Evolutionary conservation across 2,329 filamentous ascomycete genomes (phyloP).

Genomic region (Raffaelea albimanens): DNA sequence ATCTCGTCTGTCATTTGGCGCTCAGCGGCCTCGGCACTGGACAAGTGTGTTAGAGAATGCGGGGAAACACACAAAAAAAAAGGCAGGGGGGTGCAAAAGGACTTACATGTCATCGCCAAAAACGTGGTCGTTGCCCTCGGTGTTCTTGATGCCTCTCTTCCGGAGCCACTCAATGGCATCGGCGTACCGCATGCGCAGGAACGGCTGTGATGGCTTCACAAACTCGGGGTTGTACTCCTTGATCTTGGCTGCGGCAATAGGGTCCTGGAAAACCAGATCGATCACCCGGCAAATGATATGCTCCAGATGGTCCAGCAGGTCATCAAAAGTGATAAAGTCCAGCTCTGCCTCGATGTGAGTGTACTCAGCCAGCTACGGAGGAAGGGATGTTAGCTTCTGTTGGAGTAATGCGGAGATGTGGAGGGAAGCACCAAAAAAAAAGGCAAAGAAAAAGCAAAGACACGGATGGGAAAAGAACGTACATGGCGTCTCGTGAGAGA

Average conservation of each 20-base stretch:
- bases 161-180: conserved; percentile 93
- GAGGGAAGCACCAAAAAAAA: background rate
- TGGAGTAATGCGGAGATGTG: background rate
- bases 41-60: background rate
- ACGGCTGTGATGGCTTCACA: conserved; percentile 70
- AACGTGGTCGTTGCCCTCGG: conserved; percentile 78
- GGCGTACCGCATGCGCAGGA: conserved; percentile 88
- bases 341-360: conserved; percentile 94
- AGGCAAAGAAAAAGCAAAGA: background rate
- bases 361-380: conserved; percentile 62
- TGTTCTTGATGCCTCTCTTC: conserved; percentile 84
- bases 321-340: conserved; percentile 88
- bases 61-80: background rate
- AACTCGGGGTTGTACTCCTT: conserved; percentile 89
- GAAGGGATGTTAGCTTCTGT: background rate
- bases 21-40: conserved; percentile 72
- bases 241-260: conserved; percentile 61
- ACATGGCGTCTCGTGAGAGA: conserved; percentile 80
- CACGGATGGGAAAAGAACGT: background rate
- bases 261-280: conserved; percentile 65
- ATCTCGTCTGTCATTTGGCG: conserved; percentile 95
- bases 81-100: background rate
- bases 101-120: conserved; percentile 82
- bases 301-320: conserved; percentile 82
- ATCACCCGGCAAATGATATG: conserved; percentile 79